phyloP scores from a whole-genome alignment of 2,329 filamentous ascomycete genomes.

The Cylindrodendrum hubeiense region DNA sequence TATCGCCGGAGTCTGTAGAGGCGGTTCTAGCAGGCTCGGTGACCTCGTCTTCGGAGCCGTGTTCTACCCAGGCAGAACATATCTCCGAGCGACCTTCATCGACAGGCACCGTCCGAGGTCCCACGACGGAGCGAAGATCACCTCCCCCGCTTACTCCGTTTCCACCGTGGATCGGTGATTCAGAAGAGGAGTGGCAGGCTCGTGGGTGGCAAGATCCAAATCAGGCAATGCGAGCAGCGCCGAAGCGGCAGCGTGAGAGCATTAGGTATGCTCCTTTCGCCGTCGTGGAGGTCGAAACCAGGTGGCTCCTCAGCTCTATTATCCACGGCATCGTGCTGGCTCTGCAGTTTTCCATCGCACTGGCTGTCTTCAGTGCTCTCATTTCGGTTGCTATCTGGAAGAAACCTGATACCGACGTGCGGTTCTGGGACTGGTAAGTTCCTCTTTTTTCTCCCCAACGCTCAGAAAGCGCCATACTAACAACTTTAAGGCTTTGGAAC shows the following conservation, averaged over 20 bases:
- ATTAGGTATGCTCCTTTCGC: conserved; percentile 12
- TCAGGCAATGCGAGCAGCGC: background rate
- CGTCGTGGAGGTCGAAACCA: conserved; percentile 21
- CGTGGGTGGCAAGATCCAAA: conserved; percentile 25
- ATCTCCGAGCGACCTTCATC: conserved; percentile 29
- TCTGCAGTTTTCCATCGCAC: conserved; percentile 41
- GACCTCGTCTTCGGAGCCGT: background rate
- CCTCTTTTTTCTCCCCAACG: rapidly evolving
- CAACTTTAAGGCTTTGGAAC: conserved; percentile 42
- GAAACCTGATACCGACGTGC: conserved; percentile 34
- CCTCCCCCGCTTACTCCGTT: conserved; percentile 44
- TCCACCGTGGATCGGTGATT: conserved; percentile 39
- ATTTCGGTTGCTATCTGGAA: conserved; percentile 44
- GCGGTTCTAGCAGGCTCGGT: too few relatives aligned
- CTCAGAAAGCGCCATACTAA: background rate
- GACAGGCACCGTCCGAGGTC: conserved; percentile 33
- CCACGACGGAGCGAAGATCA: conserved; percentile 20
- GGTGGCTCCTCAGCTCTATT: conserved; percentile 33
- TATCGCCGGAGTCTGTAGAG: too few relatives aligned
- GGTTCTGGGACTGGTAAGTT: conserved; percentile 43
- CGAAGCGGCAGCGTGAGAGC: conserved; percentile 17
- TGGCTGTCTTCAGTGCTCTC: conserved; percentile 43
- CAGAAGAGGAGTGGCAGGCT: conserved; percentile 32
- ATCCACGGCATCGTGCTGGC: conserved; percentile 45
- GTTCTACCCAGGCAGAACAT: background rate